Evolutionary conservation across 768 basidiomycete species (phyloP), one percentile per base, ranked within the genome.

Genomic region (Amanita polypyramis): DNA sequence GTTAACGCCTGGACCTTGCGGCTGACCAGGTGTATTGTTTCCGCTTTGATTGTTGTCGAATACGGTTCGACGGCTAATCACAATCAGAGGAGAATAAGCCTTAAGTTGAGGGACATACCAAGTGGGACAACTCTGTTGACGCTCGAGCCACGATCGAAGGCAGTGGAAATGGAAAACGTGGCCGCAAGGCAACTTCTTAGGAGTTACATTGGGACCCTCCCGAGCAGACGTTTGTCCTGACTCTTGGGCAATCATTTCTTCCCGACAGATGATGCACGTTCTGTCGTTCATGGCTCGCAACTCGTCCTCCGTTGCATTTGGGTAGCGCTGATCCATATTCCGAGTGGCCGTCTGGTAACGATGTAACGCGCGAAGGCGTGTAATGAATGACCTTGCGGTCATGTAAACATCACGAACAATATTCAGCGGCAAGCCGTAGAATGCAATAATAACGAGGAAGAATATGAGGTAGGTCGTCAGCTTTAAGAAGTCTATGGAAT

Each of bases 161-260:
- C 96, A 99, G 59, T 97, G 82, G 62, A 97, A 95, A 65, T 99
- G 96, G 70, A 99, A 99, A 36, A 96, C 82, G 62, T 99, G 96
- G 0, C 94, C 94, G 66, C 96, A 99, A 7, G 86, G 90, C 19
- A 99, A 70, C 61, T 91, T 94, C 70, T 99, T 99, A 2, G 95
- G 94, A 11, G 93, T 94, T 46, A 89, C 90, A 58, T 97, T 97
- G 7, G 90, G 88, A 9, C 88, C 89, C 54, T 89, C 82, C 40
- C 58, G 41, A 19, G 50, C 58, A 54, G 60, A 59, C 20, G 60
- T 56, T 40, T 57, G 62, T 36, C 62, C 63, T 32, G 52, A 55
- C 27, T 45, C 62, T 50, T 65, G 70, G 33, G 73, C 63, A 45
- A 70, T 60, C 93, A 99, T 91, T 60, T 98, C 96, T 64, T 99